Evolutionary conservation across 306 rosid species (phyloP).

Genomic region (Albizia julibrissin): DNA sequence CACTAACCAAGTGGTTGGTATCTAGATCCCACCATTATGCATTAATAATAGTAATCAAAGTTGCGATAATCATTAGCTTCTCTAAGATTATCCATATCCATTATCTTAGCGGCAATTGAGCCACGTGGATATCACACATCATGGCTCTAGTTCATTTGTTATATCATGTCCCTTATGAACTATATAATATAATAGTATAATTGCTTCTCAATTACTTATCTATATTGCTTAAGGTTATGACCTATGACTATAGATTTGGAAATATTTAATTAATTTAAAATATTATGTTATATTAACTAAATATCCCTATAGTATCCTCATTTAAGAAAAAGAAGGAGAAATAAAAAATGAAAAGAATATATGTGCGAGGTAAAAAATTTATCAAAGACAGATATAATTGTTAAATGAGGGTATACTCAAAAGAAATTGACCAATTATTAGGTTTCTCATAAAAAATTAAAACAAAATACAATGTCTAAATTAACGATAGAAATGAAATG

Average conservation of each 20-base stretch:
- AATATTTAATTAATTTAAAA: no score
- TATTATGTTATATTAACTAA: no score
- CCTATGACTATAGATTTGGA: not conserved
- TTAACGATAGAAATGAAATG: not conserved
- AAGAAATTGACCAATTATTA: not conserved
- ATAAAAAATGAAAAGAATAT: no score
- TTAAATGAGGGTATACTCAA: not conserved
- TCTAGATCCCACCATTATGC: constrained; percentile 20
- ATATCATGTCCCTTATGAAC: not conserved
- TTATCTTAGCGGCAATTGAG: not conserved
- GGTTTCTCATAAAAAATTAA: not conserved
- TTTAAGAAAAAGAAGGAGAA: not conserved
- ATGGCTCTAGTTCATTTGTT: not conserved
- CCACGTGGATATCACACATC: not conserved
- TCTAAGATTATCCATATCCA: constrained; percentile 1
- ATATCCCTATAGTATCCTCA: not conserved
- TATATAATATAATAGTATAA: not conserved
- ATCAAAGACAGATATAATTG: not conserved
- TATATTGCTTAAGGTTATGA: not conserved
- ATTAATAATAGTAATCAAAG: not conserved
- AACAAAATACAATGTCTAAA: not conserved
- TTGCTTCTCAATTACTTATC: not conserved
- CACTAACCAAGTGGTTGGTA: not conserved
- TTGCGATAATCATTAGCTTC: not conserved
- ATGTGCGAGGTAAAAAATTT: not conserved